Percentiles rank a stretch among this genome's conserved stretches.
Evolutionary conservation across 257 asterid species (phyloP).

Genomic region (Fraxinus excelsior): DNA sequence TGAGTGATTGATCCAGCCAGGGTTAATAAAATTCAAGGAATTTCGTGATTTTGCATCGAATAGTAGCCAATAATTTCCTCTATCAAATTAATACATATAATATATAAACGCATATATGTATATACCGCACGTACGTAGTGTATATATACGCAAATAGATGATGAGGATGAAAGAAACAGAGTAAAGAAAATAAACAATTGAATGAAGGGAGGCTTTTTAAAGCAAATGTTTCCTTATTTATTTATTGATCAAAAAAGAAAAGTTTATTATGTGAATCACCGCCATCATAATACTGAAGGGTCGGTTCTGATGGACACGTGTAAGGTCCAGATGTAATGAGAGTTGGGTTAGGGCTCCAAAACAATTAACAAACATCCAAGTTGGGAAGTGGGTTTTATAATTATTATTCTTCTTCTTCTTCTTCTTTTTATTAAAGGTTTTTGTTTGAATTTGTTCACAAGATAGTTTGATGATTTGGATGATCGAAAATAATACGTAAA

Average conservation of each 20-base stretch:
- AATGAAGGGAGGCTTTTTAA: background rate
- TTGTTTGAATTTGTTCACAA: background rate
- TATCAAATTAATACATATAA: conserved; percentile 9
- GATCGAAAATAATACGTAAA: no score
- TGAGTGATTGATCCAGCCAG: conserved; percentile 31
- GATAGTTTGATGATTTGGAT: background rate
- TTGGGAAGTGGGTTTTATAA: no score
- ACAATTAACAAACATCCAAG: background rate
- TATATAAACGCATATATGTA: conserved; percentile 19
- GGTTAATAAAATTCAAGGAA: conserved; percentile 33
- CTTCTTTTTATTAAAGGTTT: no score
- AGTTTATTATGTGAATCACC: background rate
- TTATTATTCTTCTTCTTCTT: no score
- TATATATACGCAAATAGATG: conserved; percentile 28
- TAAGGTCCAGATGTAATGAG: conserved; percentile 16
- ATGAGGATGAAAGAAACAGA: conserved; percentile 27
- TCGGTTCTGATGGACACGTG: conserved; percentile 29
- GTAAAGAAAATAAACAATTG: background rate
- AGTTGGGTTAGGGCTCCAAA: background rate
- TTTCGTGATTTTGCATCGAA: conserved; percentile 16
- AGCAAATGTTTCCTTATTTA: background rate
- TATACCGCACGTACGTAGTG: conserved; percentile 16
- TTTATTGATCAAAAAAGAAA: background rate
- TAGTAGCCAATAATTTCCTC: conserved; percentile 24
- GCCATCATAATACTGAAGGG: conserved; percentile 18